Base-by-base conservation (phyloP, 257 asterid species). In the Primulina eburnea region DNA sequence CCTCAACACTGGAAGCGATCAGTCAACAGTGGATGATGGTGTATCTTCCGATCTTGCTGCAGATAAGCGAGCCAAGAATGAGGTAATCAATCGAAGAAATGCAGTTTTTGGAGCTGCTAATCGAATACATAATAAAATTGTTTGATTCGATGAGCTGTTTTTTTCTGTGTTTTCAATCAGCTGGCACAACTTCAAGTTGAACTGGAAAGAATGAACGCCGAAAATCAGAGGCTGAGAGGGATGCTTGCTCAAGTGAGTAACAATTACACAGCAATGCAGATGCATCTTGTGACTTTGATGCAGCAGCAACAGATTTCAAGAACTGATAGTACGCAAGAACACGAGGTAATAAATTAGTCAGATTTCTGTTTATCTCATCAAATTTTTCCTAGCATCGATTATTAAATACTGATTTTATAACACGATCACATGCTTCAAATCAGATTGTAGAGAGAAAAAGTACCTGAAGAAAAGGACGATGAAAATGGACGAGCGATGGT, bases 1-100 rank as follows among this genome's bases (percentile, higher is more conserved):
- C 34, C 81, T 82, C 5, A 88, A 94, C 71, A 76, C 95, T 2
- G 85, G 96, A 38, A 89, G 96, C 60, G 99, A 91, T 76, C 95
- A 88, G 67, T 89, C 98, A 12, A 89, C 89, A 12, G 82, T 89
- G 69, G 98, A 89, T 55, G 97, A 94, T 69, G 88, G 88, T 30
- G 20, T 82, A 78, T 80, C 86, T 5, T 75, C 79, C 0, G 89
- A 82, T 35, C 53, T 18, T 29, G 75, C 69, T 1, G 89, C 85
- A 58, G 90, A 83, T 34, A 82, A 83, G 71, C 65, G 81, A 76
- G 81, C 89, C 17, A 85, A 82, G 59, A 73, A 64, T 70, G 96
- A 91, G 96, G 99, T 94, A 71, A 58, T 29, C 50, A 10, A 47
- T 2, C 17, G 2, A 10, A 57, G 58, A 0, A 61, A 71, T 17